Conservation (phyloP, 2,329 filamentous ascomycete species). For the Metarhizium sp. region DNA sequence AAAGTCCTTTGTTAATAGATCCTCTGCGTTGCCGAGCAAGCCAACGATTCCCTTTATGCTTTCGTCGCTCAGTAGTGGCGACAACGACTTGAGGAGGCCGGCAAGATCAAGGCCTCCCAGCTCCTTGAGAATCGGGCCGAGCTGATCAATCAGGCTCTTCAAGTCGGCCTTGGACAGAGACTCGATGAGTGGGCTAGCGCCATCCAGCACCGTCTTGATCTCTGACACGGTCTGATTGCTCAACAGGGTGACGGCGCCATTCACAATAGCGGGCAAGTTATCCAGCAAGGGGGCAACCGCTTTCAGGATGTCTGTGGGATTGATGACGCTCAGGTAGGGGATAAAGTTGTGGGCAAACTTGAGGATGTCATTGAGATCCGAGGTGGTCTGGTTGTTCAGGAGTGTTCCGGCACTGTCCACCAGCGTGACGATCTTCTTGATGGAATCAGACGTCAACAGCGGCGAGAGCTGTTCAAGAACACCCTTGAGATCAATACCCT, state of each 20-base stretch:
- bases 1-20: slow-evolving; percentile 10
- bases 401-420: slow-evolving; percentile 14
- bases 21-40: slow-evolving; percentile 3
- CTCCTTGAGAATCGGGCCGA: slow-evolving; percentile 4
- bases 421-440: slow-evolving; percentile 16
- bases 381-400: slow-evolving; percentile 2
- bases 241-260: slow-evolving; percentile 12
- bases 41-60: slow-evolving; percentile 13
- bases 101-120: slow-evolving; percentile 5
- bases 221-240: slow-evolving; percentile 2
- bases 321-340: too few relatives aligned
- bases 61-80: slow-evolving; percentile 11
- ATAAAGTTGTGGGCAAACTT: slow-evolving; percentile 1
- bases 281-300: too few relatives aligned
- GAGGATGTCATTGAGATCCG: not conserved
- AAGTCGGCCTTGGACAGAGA: slow-evolving; percentile 7
- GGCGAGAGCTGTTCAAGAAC: slow-evolving; percentile 18
- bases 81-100: slow-evolving; percentile 1
- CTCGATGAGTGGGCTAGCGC: slow-evolving; percentile 3
- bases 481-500: slow-evolving; percentile 24
- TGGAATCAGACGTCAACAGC: slow-evolving; percentile 16
- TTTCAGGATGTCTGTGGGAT: too few relatives aligned
- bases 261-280: slow-evolving; percentile 1
- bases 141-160: slow-evolving; percentile 3
- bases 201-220: slow-evolving; percentile 3